A percentile compares a stretch with the other conserved stretches of the same genome.
phyloP scores from a whole-genome alignment of 257 asterid genomes.

The Solanum tacnaense region DNA sequence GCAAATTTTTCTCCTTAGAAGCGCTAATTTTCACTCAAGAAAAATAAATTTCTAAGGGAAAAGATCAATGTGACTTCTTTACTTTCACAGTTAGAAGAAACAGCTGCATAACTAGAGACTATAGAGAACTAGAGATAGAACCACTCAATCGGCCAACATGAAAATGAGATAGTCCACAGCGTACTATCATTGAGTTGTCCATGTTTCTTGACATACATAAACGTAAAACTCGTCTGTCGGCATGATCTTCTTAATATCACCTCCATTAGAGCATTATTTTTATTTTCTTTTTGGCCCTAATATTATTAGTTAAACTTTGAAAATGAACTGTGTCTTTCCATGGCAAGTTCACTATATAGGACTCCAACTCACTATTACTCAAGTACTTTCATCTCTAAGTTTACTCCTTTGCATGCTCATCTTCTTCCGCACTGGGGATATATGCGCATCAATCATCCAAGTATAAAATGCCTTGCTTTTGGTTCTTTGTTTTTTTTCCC shows the following conservation, averaged over 20 bases:
- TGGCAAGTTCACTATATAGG: not conserved
- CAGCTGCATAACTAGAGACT: not conserved
- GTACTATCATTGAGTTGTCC: not conserved
- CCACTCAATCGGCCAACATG: not conserved
- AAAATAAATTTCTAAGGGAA: not conserved
- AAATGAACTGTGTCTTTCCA: not conserved
- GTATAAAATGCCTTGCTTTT: not conserved
- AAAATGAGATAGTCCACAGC: not conserved
- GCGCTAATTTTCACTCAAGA: not conserved
- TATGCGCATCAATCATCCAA: not conserved
- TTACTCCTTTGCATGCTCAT: not conserved
- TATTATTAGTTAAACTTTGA: not conserved
- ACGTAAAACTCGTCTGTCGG: not conserved
- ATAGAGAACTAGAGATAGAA: not conserved
- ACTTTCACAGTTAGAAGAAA: not conserved
- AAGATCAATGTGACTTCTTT: not conserved
- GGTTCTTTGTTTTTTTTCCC: not conserved
- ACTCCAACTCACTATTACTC: not conserved
- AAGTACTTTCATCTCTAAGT: not conserved
- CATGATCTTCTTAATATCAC: not conserved
- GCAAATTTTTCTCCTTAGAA: not conserved
- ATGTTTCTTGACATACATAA: not conserved
- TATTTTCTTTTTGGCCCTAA: not conserved
- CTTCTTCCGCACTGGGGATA: not conserved
- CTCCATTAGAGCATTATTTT: not conserved